These are phyloP conservation scores for Hsuehochloa calcarea DNA, from an alignment of 176 grass and related monocot species.

Conservation along the genomic window DNA sequence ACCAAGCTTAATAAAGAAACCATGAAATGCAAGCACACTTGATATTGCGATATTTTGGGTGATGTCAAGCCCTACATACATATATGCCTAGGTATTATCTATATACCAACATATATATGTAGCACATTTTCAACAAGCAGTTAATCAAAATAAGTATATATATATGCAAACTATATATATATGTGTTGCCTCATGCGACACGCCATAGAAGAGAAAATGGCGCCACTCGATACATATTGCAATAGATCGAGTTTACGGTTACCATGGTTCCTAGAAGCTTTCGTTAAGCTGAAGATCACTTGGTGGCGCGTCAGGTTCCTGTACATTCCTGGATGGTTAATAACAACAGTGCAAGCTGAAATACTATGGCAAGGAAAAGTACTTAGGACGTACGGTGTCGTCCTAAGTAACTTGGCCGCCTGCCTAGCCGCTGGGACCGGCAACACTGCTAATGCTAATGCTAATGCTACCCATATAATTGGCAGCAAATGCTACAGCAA, in stretches of 20 bases:
- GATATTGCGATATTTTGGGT: background rate
- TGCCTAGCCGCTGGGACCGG: constrained; percentile 28
- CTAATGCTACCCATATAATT: constrained; percentile 18
- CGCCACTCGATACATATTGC: background rate
- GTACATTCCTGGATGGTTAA: background rate
- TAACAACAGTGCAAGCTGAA: background rate
- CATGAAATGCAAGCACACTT: background rate
- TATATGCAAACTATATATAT: background rate
- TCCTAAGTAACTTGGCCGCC: constrained; percentile 21
- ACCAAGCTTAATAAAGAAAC: constrained; percentile 36
- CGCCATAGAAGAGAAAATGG: background rate
- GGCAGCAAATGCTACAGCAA: constrained; percentile 42
- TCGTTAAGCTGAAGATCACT: background rate
- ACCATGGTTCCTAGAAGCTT: background rate
- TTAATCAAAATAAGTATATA: background rate
- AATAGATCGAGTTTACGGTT: background rate
- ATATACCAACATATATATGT: background rate
- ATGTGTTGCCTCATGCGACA: background rate
- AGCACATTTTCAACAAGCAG: background rate
- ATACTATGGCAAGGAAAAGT: background rate
- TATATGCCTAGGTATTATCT: background rate
- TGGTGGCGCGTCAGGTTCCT: background rate
- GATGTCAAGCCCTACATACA: background rate
- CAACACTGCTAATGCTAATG: no score
- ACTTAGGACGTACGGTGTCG: no score